Base-by-base conservation (phyloP, 148 eudicot species). In the Fagopyrum tataricum region DNA sequence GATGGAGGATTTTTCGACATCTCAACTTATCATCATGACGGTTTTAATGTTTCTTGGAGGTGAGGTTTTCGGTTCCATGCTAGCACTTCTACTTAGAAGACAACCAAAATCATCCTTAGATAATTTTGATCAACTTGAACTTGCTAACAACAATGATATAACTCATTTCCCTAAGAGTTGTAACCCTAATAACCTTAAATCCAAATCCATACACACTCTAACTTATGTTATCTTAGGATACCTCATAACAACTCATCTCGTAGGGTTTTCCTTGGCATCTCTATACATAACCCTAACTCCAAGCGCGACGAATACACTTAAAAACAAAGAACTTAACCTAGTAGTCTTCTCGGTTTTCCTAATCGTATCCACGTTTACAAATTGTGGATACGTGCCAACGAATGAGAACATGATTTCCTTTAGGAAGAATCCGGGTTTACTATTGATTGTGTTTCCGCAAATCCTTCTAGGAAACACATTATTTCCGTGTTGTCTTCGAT, bases 381-480 rank as follows among this genome's bases (percentile, higher is more conserved):
- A 85, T 52, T 83, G 91, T 52, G 98, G 98, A 4, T 93, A 80
- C 53, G 24, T 81, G 7, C 96, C 93, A 2, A 90, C 90, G 1
- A 87, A 90, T 49, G 98, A 92, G 58, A 90, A 87, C 82, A 88
- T 90, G 96, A 55, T 76, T 0, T 78, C 81, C 58, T 92, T 93
- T 51, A 81, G 75, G 44, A 82, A 80, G 52, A 87, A 93, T 59
- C 73, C 96, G 3, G 96, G 92, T 1, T 81, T 93, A 0, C 82
- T 88, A 0, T 79, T 90, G 14, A 75, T 93, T 18, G 47, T 90
- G 56, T 74, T 90, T 56, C 87, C 98, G 10, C 93, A 79, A 49
- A 7, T 82, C 46, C 87, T 90, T 24, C 62, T 84, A 1, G 98
- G 98, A 6, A 90, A 84, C 79, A 83, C 91, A 6, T 76, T 93